Evolutionary conservation across 1,139 yeast species (phyloP), one percentile per base, ranked within the genome.

Genomic region (Blastobotrys apis): DNA sequence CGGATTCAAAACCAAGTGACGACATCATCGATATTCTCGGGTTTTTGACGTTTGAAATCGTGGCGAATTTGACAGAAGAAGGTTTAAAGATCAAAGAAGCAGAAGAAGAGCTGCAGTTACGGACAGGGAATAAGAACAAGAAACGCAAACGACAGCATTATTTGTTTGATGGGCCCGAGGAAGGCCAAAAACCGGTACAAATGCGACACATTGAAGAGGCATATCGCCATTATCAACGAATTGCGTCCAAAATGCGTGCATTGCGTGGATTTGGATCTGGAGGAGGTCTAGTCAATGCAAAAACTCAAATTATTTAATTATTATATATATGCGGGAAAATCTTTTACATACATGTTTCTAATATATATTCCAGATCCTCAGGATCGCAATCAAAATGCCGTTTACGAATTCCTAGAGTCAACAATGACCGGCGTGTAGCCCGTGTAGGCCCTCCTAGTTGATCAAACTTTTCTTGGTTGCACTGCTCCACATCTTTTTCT

Each of bases 21-120:
- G 99, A 92, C 70, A 96, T 92, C 23, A 81, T 94, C 52, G 99
- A 92, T 69, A 92, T 92, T 36, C 70, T 92, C 37, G 99, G 99
- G 17, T 92, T 92, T 58, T 67, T 92, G 49, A 94, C 98, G 0
- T 92, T 94, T 68, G 99, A 92, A 64, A 88, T 92, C 61, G 98
- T 92, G 2, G 94, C 98, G 58, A 82, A 94, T 9, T 67, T 92
- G 47, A 92, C 98, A 0, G 97, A 92, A 64, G 87, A 84, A 56
- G 97, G 97, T 0, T 73, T 92, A 65, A 77, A 76, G 50, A 83
- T 92, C 36, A 88, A 90, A 56, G 78, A 75, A 44, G 72, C 78
- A 16, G 94, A 84, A 61, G 85, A 81, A 49, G 62, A 66, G 36
- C 56, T 67, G 30, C 66, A 64, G 45, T 62, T 60, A 46, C 64